Evolutionary conservation across 2,329 filamentous ascomycete species (phyloP), one percentile per base, ranked within the genome.

Genomic region (Phoma sp.): DNA sequence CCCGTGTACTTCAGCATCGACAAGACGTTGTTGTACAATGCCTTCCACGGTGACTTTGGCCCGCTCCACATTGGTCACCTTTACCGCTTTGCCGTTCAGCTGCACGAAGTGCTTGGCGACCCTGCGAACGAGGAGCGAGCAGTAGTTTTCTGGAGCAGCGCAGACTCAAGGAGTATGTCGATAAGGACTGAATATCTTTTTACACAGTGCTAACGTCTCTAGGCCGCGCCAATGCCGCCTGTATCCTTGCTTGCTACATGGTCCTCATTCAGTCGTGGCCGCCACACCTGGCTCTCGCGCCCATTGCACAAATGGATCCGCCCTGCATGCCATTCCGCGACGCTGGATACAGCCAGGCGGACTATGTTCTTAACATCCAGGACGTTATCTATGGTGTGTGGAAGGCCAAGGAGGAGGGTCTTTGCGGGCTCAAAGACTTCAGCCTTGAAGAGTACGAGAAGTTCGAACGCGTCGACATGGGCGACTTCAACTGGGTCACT

Each of bases 401-500:
- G 93, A 96, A 93, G 75, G 95, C 95, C 38, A 99, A 98, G 81
- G 95, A 99, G 73, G 91, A 97, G 76, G 89, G 90, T 40, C 88
- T 96, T 68, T 96, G 93, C 71, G 90, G 91, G 48, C 81, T 99
- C 55, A 92, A 96, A 73, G 92, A 95, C 73, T 99, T 99, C 73
- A 93, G 93, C 68, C 84, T 99, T 17, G 93, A 97, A 78, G 92
- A 97, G 85, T 99, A 99, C 74, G 95, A 99, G 78, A 89, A 86
- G 73, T 99, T 86, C 68, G 95, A 99, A 79, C 86, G 95, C 53
- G 95, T 99, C 17, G 95, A 99, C 74, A 92, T 97, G 81, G 95
- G 95, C 60, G 95, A 99, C 78, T 99, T 99, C 88, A 99, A 99
- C 84, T 99, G 95, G 95, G 85, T 99, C 54, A 96, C 93, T 5